phyloP scores from a whole-genome alignment of 148 eudicot species.

The Vaccinium macrocarpon region DNA sequence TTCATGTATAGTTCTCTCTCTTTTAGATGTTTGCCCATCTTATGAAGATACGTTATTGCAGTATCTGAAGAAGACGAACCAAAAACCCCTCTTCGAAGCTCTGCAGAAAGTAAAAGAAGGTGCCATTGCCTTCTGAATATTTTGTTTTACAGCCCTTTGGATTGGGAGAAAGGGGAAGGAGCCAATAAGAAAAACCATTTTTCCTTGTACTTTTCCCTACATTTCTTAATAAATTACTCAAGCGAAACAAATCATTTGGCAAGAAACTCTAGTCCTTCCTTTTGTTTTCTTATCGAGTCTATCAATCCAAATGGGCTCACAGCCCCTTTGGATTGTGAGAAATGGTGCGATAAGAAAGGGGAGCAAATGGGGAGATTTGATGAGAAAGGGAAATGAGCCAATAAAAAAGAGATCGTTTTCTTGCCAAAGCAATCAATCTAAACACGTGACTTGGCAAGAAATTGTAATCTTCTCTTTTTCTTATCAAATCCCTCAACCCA shows the following conservation, averaged over 20 bases:
- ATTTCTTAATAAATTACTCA: not conserved
- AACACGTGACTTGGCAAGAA: not conserved
- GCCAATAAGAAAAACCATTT: no score
- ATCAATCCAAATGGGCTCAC: no score
- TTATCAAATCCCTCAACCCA: not conserved
- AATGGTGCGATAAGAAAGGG: no score
- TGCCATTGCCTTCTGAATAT: slow-evolving; percentile 6
- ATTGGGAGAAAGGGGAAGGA: not conserved
- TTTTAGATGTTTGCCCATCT: not conserved
- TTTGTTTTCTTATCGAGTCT: no score
- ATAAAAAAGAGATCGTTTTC: no score
- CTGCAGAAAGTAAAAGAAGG: slow-evolving; percentile 92
- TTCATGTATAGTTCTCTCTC: not conserved
- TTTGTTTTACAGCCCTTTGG: not conserved
- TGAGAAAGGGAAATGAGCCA: not conserved
- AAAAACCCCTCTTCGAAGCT: slow-evolving; percentile 78
- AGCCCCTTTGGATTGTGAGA: no score
- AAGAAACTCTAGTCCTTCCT: no score
- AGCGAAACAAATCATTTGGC: no score
- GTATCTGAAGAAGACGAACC: slow-evolving; percentile 66
- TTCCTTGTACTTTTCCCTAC: not conserved
- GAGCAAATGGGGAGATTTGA: not conserved
- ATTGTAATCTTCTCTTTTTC: not conserved
- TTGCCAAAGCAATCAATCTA: not conserved
- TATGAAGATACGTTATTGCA: slow-evolving; percentile 19